Evolutionary conservation across 2,329 filamentous ascomycete species (phyloP), one percentile per base, ranked within the genome.

Genomic region (Stromatinia cepivora): DNA sequence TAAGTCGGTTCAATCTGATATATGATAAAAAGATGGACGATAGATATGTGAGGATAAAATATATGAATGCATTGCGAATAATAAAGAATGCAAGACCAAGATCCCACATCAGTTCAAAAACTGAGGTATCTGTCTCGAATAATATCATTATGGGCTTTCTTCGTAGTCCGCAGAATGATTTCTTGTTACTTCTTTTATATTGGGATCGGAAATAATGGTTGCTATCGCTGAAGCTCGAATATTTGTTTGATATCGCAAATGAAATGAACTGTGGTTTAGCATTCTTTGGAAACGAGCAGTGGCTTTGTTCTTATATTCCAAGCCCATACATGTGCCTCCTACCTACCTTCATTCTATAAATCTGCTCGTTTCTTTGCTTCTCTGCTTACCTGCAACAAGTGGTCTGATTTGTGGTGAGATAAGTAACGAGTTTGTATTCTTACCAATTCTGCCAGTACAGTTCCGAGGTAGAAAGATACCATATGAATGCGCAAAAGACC

Each of bases 31-130:
- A 28, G n/a, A 70, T 53, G 36, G 73, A 71, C 6, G 77, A 73
- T 36, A 71, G 22, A 65, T 78, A 75, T 34, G 73, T 74, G 66
- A 79, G 73, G 25, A 72, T 15, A 64, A 79, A 77, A 70, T 81
- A 80, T 63, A 75, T 69, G 58, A 78, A 72, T 36, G 76, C 76
- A 54, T 79, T 73, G 64, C 77, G 75, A 63, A 79, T 50, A 72
- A 79, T 73, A 74, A 80, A 80, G 68, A 79, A 75, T 48, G 76
- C 75, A 17, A 81, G 74, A 53, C 78, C 77, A 25, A 81, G 72
- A 72, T 81, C 78, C 79, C 79, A 81, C 67, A 81, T 75, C 63
- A 81, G 64, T 52, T 80, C 78, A 65, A 81, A 76, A 46, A 80
- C 76, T 8, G 78, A 77, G 67, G 79, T 76, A 28, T 75, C 76